These are phyloP conservation scores for Wallemia mellicola DNA, from an alignment of 1,284 basidiomycete genomes.

Conservation along the genomic window DNA sequence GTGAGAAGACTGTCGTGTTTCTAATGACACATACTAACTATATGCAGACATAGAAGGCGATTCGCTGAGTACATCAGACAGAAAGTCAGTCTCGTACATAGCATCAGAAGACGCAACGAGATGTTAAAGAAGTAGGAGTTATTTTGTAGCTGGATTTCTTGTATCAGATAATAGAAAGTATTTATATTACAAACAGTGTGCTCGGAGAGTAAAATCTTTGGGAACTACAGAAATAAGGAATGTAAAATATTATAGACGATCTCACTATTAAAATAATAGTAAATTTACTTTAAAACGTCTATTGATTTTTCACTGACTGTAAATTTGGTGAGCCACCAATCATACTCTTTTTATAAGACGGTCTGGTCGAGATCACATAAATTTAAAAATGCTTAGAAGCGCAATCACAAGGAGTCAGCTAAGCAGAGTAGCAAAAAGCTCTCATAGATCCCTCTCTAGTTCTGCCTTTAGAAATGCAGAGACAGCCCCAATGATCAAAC, in stretches of 20 bases:
- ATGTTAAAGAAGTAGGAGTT: not conserved
- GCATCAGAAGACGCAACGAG: not conserved
- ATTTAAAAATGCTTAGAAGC: not conserved
- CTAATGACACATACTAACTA: not conserved
- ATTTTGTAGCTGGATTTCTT: too few relatives aligned
- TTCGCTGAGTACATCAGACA: not conserved
- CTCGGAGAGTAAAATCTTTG: too few relatives aligned
- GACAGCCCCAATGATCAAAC: conserved; percentile 22
- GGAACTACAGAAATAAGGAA: too few relatives aligned
- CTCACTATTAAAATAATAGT: not conserved
- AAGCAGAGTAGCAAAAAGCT: not conserved
- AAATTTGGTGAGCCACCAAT: not conserved
- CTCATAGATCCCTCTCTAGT: not conserved
- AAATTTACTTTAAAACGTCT: not conserved
- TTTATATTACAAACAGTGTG: too few relatives aligned
- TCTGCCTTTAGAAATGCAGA: not conserved
- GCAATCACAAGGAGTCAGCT: not conserved
- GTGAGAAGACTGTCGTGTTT: not conserved
- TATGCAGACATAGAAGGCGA: not conserved
- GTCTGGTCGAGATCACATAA: not conserved
- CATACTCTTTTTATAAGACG: not conserved
- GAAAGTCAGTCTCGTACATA: not conserved
- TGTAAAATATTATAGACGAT: not conserved
- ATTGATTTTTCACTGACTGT: not conserved
- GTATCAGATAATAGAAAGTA: too few relatives aligned